Evolutionary conservation across 352 stramenopile genomes (phyloP), one percentile per base, ranked within the genome.

Genomic region (Pythium brachiatum): DNA sequence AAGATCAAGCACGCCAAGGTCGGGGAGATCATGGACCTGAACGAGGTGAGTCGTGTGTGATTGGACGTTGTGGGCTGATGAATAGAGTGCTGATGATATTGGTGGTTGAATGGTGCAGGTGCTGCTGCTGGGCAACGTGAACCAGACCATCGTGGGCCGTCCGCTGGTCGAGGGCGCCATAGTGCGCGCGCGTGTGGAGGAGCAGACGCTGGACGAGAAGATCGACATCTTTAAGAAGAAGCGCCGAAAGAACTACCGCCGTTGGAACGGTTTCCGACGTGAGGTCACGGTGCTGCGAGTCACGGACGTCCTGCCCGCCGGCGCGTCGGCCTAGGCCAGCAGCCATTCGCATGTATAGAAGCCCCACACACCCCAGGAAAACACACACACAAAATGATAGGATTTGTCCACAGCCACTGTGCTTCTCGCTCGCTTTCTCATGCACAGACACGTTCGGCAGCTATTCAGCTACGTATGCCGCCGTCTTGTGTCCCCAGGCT

Each of bases 211-310:
- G 44, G 86, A 95, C 64, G 79, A 83, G 54, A 95, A 95, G 69
- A 91, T 95, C 55, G 84, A 93, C 69, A 85, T 95, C 60, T 95
- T 95, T 74, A 95, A 95, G 77, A 95, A 95, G 78, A 93, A 93
- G 62, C 83, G 86, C 64, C 78, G 86, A 88, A 95, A 95, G 77
- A 93, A 92, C 70, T 95, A 95, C 70, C 86, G 84, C 53, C 83
- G 86, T 65, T 93, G 84, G 86, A 92, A 95, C 70, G 86, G 86
- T 12, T 93, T 92, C 77, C 86, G 86, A 73, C 86, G 86, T 52
- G 60, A 95, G 69, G 82, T 95, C 44, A 95, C 86, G 3, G 81
- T 95, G 48, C 72, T 95, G 69, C 86, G 86, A 65, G 83, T 95
- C 64, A 92, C 74, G 58, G 84, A 91, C 64, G 82, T 95, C 21